Conservation (phyloP, 139 green algal species). For the Chlamydomonas sp. region DNA sequence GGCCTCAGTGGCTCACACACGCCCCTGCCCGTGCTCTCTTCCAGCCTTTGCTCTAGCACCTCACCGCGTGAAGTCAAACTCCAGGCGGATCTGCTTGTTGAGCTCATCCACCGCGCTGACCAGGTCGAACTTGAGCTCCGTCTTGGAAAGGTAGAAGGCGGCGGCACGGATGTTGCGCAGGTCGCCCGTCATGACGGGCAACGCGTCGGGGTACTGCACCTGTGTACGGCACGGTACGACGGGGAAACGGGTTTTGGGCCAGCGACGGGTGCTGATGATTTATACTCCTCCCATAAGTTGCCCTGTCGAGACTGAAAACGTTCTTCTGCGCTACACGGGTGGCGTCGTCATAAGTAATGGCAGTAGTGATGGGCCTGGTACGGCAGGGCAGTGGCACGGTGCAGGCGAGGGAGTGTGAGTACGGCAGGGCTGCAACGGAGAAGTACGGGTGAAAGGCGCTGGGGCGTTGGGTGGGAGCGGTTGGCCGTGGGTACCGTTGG, state of each 20-base stretch:
- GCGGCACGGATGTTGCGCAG: constrained; percentile 82
- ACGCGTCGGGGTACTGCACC: constrained; percentile 88
- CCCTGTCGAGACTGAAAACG: no score
- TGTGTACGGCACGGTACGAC: neutral
- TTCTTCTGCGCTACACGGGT: no score
- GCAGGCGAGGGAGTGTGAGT: no score
- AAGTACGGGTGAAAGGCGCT: no score
- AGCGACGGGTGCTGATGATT: neutral
- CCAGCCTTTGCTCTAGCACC: neutral
- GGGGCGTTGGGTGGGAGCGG: no score
- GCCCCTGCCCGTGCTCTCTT: no score
- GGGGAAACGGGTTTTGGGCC: neutral
- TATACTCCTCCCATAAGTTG: neutral
- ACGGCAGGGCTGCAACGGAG: no score
- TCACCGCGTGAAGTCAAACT: constrained; percentile 90
- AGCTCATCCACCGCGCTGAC: constrained; percentile 92
- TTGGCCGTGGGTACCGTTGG: no score
- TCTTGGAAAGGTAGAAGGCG: constrained; percentile 84
- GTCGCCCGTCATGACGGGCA: constrained; percentile 82
- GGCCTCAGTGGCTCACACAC: no score
- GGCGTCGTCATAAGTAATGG: no score
- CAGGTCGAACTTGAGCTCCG: constrained; percentile 93
- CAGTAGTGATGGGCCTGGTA: no score
- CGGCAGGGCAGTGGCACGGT: no score
- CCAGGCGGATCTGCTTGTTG: constrained; percentile 83